Base-by-base conservation (phyloP, 768 basidiomycete species). In the Tulasnella sp. region DNA sequence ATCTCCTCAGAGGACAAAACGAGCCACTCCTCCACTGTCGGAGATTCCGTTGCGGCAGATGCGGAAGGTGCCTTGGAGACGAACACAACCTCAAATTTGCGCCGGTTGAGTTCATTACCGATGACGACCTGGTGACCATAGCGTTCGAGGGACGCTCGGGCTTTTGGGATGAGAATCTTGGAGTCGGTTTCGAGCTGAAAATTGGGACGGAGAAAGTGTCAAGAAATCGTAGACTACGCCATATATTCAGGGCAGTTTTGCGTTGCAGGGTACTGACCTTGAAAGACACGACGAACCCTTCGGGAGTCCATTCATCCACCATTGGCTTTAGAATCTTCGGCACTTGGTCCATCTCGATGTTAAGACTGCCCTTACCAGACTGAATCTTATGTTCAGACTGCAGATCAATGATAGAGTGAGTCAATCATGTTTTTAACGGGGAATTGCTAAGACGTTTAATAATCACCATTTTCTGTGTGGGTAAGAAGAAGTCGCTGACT, bases 381-480 rank as follows among this genome's bases (percentile, higher is more conserved):
- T 98, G 94, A 38, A 99, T 98, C 74, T 99, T 99, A 73, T 99
- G 96, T 72, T 91, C 92, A 1, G 91, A 86, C 94, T 96, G 9
- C 30, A 17, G 45, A 7, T 11, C 27, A 34, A 25, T 30, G 22
- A 15, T 29, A 42, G n/a, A n/a, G n/a, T n/a, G n/a, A n/a, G n/a
- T n/a, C n/a, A n/a, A 30, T 44, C 24, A 44, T 5, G 8, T 7
- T 8, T 9, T 27, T n/a, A 45, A 41, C 48, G 21, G 59, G 30
- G 41, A 22, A 10, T n/a, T 8, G 8, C 17, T 52, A 8, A 29
- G 21, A 49, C 29, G 12, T 4, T 52, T n/a, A 53, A 19, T 22
- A 30, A 75, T 62, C 61, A 90, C 94, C 84, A 98, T 81, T 69
- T 82, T 86, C 67, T 93, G 86, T 59, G 81, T 77, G 0, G 94